Evolutionary conservation across 192 early-diverging fungal species (phyloP).

Genomic region (Coemansia sp.): DNA sequence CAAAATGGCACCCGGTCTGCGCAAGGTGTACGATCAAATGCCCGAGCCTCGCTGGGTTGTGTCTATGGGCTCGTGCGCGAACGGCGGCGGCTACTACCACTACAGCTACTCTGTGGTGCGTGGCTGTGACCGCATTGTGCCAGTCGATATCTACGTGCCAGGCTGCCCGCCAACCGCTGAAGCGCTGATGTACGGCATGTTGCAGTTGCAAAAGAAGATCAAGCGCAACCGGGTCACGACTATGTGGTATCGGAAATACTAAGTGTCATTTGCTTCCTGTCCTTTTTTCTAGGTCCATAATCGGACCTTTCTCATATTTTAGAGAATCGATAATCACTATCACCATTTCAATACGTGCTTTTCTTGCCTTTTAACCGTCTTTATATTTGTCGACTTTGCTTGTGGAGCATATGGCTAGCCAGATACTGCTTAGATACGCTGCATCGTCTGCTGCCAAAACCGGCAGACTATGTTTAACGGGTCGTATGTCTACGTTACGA

Average conservation of each 20-base stretch:
- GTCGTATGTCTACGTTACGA: background rate
- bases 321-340: background rate
- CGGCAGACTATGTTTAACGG: too few species aligned
- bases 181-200: conserved; percentile 93
- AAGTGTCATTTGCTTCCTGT: conserved; percentile 7
- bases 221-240: conserved; percentile 74
- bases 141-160: conserved; percentile 94
- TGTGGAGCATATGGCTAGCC: background rate
- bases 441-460: background rate
- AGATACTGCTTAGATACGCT: background rate
- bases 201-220: conserved; percentile 99
- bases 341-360: background rate
- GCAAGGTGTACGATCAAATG: conserved; percentile 81
- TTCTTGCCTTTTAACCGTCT: background rate
- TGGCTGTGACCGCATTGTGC: conserved; percentile 95
- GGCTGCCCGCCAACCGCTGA: conserved; percentile 98
- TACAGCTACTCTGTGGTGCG: conserved; percentile 96
- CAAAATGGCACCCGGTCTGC: conserved; percentile 94
- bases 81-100: conserved; percentile 99
- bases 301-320: background rate
- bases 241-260: conserved; percentile 80
- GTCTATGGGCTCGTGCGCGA: conserved; percentile 97
- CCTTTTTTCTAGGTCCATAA: background rate
- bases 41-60: conserved; percentile 99
- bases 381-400: conserved; percentile 8